phyloP scores from a whole-genome alignment of 1,284 basidiomycete species.

The Ustilago shanxiensis region DNA sequence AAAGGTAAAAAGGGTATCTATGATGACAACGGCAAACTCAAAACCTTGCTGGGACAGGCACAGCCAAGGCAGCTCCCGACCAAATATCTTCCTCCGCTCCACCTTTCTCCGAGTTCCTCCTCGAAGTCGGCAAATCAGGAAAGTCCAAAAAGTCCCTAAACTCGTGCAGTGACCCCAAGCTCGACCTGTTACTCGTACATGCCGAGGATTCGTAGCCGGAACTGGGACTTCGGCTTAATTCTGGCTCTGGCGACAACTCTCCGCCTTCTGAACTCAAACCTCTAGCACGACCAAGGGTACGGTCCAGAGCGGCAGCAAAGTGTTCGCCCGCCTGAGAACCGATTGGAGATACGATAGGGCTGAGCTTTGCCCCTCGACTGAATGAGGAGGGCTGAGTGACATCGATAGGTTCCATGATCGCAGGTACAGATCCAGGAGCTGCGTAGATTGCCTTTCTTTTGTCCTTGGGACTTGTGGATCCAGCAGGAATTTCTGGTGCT shows the following conservation, averaged over 20 bases:
- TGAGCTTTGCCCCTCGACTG: constrained; percentile 5
- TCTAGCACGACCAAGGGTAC: constrained; percentile 13
- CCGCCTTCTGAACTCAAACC: constrained; percentile 1
- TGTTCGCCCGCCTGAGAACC: constrained; percentile 10
- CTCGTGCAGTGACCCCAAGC: constrained; percentile 29
- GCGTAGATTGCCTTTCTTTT: constrained; percentile 45
- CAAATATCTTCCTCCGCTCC: constrained; percentile 13
- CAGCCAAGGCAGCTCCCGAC: not conserved
- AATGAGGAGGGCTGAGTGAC: not conserved
- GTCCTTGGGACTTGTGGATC: constrained; percentile 25
- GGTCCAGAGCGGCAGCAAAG: constrained; percentile 21
- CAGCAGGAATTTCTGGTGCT: not conserved
- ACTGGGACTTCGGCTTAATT: constrained; percentile 32
- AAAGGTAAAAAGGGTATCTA: not conserved
- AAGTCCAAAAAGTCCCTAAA: constrained; percentile 31
- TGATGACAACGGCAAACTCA: not conserved
- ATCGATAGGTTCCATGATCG: constrained; percentile 16
- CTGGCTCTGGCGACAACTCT: constrained; percentile 20
- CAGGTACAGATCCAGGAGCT: constrained; percentile 9
- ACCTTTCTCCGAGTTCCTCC: not conserved
- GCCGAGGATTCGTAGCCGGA: constrained; percentile 23
- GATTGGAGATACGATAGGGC: constrained; percentile 9
- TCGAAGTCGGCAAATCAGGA: constrained; percentile 5
- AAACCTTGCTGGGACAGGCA: constrained; percentile 2
- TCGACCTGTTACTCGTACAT: constrained; percentile 19